These are phyloP conservation scores for Syzygium aqueum DNA, from an alignment of 345 rosid genomes.

Conservation along the genomic window DNA sequence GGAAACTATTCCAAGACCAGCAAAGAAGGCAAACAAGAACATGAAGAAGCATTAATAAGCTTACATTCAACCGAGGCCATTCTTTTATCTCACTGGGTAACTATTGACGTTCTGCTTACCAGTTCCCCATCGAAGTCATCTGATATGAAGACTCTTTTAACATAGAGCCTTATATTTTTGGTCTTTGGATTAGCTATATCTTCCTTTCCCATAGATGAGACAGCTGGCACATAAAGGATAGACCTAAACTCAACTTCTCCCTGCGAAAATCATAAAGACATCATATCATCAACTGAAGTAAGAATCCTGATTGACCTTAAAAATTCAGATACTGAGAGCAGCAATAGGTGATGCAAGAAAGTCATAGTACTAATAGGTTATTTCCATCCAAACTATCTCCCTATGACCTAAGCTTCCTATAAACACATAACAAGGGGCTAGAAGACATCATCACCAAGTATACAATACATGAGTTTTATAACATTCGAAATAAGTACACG, in stretches of 20 bases:
- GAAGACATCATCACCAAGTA: neutral
- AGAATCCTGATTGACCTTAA: neutral
- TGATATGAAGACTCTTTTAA: constrained; percentile 91
- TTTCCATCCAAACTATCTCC: neutral
- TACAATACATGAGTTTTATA: neutral
- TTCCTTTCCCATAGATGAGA: constrained; percentile 70
- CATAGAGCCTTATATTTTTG: constrained; percentile 91
- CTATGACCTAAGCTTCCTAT: neutral
- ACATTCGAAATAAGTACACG: neutral
- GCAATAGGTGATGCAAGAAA: neutral
- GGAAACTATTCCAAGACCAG: constrained; percentile 56
- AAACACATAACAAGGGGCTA: neutral
- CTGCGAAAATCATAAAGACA: constrained; percentile 15
- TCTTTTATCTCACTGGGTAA: neutral
- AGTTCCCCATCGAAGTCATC: constrained; percentile 98
- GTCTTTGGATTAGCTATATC: constrained; percentile 86
- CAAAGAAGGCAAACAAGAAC: neutral
- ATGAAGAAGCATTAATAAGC: neutral
- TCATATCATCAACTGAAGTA: neutral
- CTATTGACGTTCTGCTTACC: constrained; percentile 31
- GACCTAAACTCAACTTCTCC: constrained; percentile 99
- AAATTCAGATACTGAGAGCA: neutral
- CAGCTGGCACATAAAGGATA: constrained; percentile 80
- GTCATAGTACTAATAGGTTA: neutral
- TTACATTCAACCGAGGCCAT: neutral